Evolutionary conservation across 345 rosid species (phyloP).

Genomic region (Salix viminalis): DNA sequence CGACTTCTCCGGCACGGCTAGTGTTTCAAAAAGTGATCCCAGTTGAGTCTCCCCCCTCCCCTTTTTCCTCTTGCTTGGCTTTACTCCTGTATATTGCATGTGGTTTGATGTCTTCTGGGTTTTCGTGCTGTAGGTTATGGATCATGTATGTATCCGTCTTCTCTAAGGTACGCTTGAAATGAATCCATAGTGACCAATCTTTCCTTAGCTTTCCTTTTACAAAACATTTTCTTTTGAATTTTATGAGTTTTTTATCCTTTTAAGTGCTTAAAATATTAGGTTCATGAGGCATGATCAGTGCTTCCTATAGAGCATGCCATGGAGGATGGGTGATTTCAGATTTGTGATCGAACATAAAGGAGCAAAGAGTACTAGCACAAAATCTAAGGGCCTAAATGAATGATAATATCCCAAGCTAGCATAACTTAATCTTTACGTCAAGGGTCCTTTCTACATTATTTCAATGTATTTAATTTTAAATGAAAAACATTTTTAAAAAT

Average conservation of each 20-base stretch:
- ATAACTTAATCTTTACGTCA: slow-evolving; percentile 7
- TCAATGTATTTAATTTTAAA: too few relatives aligned
- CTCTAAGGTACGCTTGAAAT: slow-evolving; percentile 42
- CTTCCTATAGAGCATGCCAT: neutral
- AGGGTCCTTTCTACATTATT: neutral
- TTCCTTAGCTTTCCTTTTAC: neutral
- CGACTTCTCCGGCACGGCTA: slow-evolving; percentile 73
- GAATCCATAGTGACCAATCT: neutral
- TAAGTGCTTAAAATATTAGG: neutral
- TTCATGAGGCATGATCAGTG: neutral
- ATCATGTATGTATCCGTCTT: slow-evolving; percentile 74
- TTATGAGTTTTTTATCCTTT: neutral
- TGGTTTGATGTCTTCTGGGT: neutral
- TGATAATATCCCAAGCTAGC: neutral
- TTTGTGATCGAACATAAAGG: too few relatives aligned
- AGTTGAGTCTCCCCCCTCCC: slow-evolving; percentile 29
- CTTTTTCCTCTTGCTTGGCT: neutral
- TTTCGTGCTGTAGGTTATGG: slow-evolving; percentile 55
- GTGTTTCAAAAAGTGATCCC: slow-evolving; percentile 65
- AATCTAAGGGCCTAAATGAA: neutral
- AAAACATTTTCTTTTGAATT: neutral
- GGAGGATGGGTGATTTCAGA: neutral
- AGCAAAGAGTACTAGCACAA: neutral
- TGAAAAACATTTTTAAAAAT: too few relatives aligned
- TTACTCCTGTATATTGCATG: neutral